A percentile compares a stretch with the other conserved stretches of the same genome.
phyloP scores from a whole-genome alignment of 495 filamentous ascomycete genomes.

The Aeminium ludgeri region DNA sequence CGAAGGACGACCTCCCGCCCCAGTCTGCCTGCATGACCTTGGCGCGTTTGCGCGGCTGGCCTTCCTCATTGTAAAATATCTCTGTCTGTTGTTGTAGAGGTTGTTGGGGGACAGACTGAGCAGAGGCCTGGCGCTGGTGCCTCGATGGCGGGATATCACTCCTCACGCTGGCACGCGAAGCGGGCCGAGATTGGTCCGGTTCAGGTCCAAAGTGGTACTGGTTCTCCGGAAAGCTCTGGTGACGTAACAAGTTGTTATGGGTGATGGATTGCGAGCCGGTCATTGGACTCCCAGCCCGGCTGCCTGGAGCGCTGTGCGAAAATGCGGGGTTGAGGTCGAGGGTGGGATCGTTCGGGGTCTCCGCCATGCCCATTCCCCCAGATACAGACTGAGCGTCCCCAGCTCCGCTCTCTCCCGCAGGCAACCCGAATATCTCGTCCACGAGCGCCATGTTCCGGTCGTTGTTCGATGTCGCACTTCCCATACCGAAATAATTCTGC shows the following conservation, averaged over 20 bases:
- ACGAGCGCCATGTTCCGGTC: slow-evolving; percentile 4
- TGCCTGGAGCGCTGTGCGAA: slow-evolving; percentile 18
- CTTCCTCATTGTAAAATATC: slow-evolving; percentile 20
- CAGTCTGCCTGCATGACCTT: slow-evolving; percentile 53
- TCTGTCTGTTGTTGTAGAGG: slow-evolving; percentile 5
- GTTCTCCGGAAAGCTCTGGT: slow-evolving; percentile 13
- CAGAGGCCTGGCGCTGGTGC: slow-evolving; percentile 12
- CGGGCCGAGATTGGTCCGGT: slow-evolving; percentile 17
- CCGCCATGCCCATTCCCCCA: slow-evolving; percentile 9
- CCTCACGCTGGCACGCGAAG: slow-evolving; percentile 19
- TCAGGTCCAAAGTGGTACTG: slow-evolving; percentile 2
- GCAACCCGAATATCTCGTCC: slow-evolving; percentile 12
- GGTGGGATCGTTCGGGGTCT: slow-evolving; percentile 14
- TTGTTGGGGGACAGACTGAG: slow-evolving; percentile 2
- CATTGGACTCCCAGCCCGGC: slow-evolving; percentile 27
- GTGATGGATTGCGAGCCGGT: slow-evolving; percentile 23
- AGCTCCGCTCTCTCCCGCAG: not conserved
- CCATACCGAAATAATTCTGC: slow-evolving; percentile 10
- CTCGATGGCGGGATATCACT: slow-evolving; percentile 11
- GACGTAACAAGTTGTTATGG: slow-evolving; percentile 11
- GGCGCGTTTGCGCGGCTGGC: slow-evolving; percentile 48
- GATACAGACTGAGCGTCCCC: slow-evolving; percentile 1
- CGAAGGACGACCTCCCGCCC: slow-evolving; percentile 50
- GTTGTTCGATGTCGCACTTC: not conserved
- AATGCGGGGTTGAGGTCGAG: slow-evolving; percentile 15